Base-by-base conservation (phyloP, 805 yeast species). In the Sporopachydermia lactativora region DNA sequence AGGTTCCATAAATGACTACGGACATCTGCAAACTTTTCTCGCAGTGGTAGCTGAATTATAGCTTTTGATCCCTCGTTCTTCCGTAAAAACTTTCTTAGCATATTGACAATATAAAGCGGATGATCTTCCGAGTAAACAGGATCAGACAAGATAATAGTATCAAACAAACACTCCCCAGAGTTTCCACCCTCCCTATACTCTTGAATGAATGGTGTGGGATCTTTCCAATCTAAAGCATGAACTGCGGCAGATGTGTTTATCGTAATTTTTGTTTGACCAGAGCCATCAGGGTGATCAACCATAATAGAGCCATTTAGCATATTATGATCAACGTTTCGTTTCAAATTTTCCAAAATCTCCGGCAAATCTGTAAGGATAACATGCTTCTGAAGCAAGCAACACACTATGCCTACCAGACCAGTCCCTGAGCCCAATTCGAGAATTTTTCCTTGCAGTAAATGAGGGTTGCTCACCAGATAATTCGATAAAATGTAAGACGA, bases 361-460 rank as follows among this genome's bases (percentile, higher is more conserved):
- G 76, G 75, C 39, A 92, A 61, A 55, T 89, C 98, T 0, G 97
- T 88, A 17, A 85, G 55, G 8, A 59, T 51, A 1, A 77, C 61
- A 0, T 58, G 49, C 45, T 54, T 58, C 0, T 85, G 85, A 4
- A 78, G 50, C 5, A 65, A 43, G 1, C 71, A 72, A 42, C 82
- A 66, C 0, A 77, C 66, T 28, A 92, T 80, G 0, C 97, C 96
- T 3, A 78, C 80, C 13, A 89, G 64, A 0, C 98, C 98, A 0
- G 98, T 92, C 0, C 98, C 98, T 0, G 97, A 68, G 0, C 98
- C 98, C n/a, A 92, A 61, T 51, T 89, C 98, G 39, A 53, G 49
- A 13, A 49, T 48, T 44, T 14, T 43, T 36, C 3, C 24, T 15
- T 5, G 14, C 11, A 2, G 37, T 54, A 0, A 19, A 43, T 36